Base-by-base conservation (phyloP, 495 filamentous ascomycete species). In the Lasiosphaeria ovina region DNA sequence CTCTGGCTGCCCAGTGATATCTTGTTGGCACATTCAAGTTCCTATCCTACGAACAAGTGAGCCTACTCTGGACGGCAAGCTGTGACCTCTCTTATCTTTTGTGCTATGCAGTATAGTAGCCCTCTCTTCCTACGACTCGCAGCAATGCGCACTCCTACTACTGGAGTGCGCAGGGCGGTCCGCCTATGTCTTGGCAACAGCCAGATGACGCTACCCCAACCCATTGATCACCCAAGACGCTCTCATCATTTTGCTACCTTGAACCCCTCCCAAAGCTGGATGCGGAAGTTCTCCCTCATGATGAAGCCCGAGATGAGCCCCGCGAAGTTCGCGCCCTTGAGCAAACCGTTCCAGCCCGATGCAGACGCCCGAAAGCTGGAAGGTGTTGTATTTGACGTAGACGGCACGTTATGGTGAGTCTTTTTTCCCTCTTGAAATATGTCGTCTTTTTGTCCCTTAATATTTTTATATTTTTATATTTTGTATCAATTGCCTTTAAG, bases 381-480 rank as follows among this genome's bases (percentile, higher is more conserved):
- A 64, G 93, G 93, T 1, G 83, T 98, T 6, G 85, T 97, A 35
- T 98, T 98, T 72, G 93, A 98, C 76, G 89, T 98, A 36, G 93
- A 98, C 73, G 93, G 93, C 6, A 98, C 93, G 24, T 72, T 98
- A 52, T 96, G 89, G 93, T 93, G 74, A 80, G 84, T 79, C 53
- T 40, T 47, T 52, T 40, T 35, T 6, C 8, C 31, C 40, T 47
- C 12, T 9, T 47, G 44, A 14, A 47, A 47, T 24, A n/a, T n/a
- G 5, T 47, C 12, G 4, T 47, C 16, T 47, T 14, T 14, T 47
- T n/a, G 44, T 9, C 4, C 4, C 11, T 11, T 47, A 3, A n/a
- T 7, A 42, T 42, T 47, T 47, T 47, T 47, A 5, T 14, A 1
- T 47, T 47, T 3, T 47, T 47, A 4, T 47, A 11, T n/a, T 47